Evolutionary conservation across 2,329 filamentous ascomycete species (phyloP), one percentile per base, ranked within the genome.

Genomic region (Colletotrichum sp.): DNA sequence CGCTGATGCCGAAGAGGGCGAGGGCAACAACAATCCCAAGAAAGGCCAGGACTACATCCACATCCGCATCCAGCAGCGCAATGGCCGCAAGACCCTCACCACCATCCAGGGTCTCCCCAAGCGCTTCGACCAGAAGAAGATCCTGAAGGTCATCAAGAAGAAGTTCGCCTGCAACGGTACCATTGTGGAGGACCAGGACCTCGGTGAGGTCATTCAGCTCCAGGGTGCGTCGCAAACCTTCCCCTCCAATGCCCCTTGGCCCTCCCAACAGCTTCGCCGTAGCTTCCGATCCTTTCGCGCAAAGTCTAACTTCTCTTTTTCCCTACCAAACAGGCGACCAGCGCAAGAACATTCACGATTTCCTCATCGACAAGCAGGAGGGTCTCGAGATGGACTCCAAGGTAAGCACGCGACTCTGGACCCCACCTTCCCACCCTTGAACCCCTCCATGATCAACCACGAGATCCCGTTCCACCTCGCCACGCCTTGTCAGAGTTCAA

Each of bases 91-190:
- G 93, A 99, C 97, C 90, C 92, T 99, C 94, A 99, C 97, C 84
- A 99, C 97, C 84, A 96, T 99, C 84, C 96, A 99, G 92, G 97
- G 97, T 88, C 93, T 99, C 83, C 96, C 97, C 79, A 97, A 96
- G 91, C 98, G 99, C 87, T 99, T 98, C 86, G 96, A 98, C 89
- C 96, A 97, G 89, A 99, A 98, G 93, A 98, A 98, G 91, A 98
- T 99, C 86, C 93, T 99, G 84, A 98, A 98, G 91, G 96, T 98
- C 88, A 98, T 99, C 91, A 99, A 99, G 94, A 99, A 99, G 93
- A 97, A 98, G 87, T 78, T 78, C 64, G 77, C 77, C 68, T 78
- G 77, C 77, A 78, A 78, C 76, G 77, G 77, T 28, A 78, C 77
- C 59, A 78, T 78, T 26, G 77, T 78, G 59, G 77, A 78, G 72